Base-by-base conservation (phyloP, 139 green algal species). In the Auxenochlorella pyrenoidosa region DNA sequence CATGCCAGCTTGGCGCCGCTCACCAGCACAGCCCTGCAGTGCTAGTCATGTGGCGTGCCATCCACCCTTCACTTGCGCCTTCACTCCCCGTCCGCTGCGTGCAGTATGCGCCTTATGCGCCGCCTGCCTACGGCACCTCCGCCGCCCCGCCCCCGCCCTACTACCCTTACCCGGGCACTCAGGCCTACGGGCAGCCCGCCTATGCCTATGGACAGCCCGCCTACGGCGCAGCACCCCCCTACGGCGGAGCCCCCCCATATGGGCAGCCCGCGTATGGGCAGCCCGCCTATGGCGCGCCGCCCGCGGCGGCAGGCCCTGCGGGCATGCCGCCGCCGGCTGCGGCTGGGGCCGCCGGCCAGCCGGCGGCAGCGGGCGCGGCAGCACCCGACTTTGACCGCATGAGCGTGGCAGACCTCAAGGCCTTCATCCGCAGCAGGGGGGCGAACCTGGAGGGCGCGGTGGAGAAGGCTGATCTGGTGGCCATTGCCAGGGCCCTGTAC, bases 401-500 rank as follows among this genome's bases (percentile, higher is more conserved):
- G 83, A 72, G 41, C 28, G 71, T 87, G 22, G 30, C n/a, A 15
- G 83, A 87, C 10, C 83, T 87, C 19, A 87, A 87, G 83, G 71
- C 51, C 1, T 87, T 75, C 71, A 79, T 87, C 24, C 51, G 71
- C 72, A 58, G 66, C 66, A 36, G 83, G 32, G 83, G 83, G 1
- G 71, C 71, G 24, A 82, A 22, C 2, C 71, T 87, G 83, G 58
- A 66, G 47, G 83, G 83, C 0, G 83, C 54, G 3, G 30, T 87
- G 1, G 83, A 87, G 72, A 82, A 43, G 72, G n/a, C 58, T 2
- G 83, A 87, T 38, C 38, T 87, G 72, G 83, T 87, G 26, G 83
- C 83, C 36, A 87, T 87, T 22, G 71, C 72, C 34, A 82, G 82
- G 83, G 83, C 83, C 34, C 72, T 87, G 83, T 60, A 84, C 15